Evolutionary conservation across 148 eudicot species (phyloP), one percentile per base, ranked within the genome.

Genomic region (Dysphania ambrosioides): DNA sequence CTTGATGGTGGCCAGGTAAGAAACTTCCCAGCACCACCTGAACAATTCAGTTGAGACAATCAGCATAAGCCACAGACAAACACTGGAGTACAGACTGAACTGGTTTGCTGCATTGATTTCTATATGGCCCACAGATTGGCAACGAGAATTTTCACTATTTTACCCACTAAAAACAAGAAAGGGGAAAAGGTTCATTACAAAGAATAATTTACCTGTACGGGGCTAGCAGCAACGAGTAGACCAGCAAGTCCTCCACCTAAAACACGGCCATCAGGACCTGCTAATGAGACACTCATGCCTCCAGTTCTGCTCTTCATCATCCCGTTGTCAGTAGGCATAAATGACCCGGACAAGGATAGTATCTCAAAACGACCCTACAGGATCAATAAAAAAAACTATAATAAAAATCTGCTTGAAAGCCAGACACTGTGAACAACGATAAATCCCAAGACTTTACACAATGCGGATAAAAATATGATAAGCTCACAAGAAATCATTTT

Each of bases 161-260:
- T n/a, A n/a, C n/a, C n/a, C n/a, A n/a, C n/a, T n/a, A n/a, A n/a
- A 42, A 29, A 15, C 24, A 38, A 11, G 15, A 19, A 35, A 21
- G 35, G 23, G 32, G 11, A 49, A 70, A 42, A 36, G 18, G 32
- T 8, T 0, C 11, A 44, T 23, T 40, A 40, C 19, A 53, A 58
- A n/a, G n/a, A n/a, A n/a, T n/a, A n/a, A 57, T 47, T 71, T 74
- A 94, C 98, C 97, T 91, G 97, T 13, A 94, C 87, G 60, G 98
- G 93, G 59, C 93, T 86, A 75, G 96, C 95, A 77, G 98, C 98
- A 31, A 87, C 71, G 36, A 94, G 83, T 69, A 91, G 80, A 73
- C 98, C 98, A 78, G 98, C 97, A 68, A 94, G 86, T 53, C 96
- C 93, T 49, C 97, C 98, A 36, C 97, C 97, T 35, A 89, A 32